These are phyloP conservation scores for Chenopodium suecicum DNA, from an alignment of 148 eudicot species.

Conservation along the genomic window DNA sequence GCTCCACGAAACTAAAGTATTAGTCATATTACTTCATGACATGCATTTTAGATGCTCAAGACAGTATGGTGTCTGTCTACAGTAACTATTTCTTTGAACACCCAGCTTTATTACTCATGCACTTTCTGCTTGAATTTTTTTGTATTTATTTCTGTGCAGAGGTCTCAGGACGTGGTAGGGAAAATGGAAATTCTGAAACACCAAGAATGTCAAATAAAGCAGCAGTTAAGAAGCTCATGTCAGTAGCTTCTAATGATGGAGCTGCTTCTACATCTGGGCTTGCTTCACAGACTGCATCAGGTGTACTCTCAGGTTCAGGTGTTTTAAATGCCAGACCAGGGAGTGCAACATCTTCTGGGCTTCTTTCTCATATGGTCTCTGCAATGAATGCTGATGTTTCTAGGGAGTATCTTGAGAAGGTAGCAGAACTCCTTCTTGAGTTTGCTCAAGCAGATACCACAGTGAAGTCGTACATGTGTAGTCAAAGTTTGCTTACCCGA, in stretches of 20 bases:
- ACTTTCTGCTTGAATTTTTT: constrained; percentile 7
- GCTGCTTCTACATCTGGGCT: constrained; percentile 78
- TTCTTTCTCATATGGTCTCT: constrained; percentile 80
- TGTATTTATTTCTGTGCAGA: constrained; percentile 39
- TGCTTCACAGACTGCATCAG: constrained; percentile 86
- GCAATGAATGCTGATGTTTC: constrained; percentile 89
- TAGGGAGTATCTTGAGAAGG: constrained; percentile 90
- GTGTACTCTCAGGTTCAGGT: constrained; percentile 96
- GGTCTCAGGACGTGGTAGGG: constrained; percentile 89
- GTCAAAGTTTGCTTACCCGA: constrained; percentile 87
- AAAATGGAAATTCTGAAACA: constrained; percentile 58
- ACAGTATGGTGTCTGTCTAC: background rate
- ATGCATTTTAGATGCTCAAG: no score
- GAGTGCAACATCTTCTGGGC: constrained; percentile 92
- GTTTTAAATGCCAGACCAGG: constrained; percentile 94
- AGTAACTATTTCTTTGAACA: background rate
- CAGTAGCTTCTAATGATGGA: constrained; percentile 53
- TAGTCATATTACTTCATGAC: background rate
- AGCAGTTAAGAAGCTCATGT: constrained; percentile 54
- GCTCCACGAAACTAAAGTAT: background rate
- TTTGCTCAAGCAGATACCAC: constrained; percentile 90
- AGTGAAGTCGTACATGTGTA: constrained; percentile 92
- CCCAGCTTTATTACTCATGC: background rate
- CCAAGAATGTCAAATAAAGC: constrained; percentile 57
- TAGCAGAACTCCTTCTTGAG: constrained; percentile 90